phyloP scores from a whole-genome alignment of 108 stramenopile genomes.

The Conticribra weissflogii region DNA sequence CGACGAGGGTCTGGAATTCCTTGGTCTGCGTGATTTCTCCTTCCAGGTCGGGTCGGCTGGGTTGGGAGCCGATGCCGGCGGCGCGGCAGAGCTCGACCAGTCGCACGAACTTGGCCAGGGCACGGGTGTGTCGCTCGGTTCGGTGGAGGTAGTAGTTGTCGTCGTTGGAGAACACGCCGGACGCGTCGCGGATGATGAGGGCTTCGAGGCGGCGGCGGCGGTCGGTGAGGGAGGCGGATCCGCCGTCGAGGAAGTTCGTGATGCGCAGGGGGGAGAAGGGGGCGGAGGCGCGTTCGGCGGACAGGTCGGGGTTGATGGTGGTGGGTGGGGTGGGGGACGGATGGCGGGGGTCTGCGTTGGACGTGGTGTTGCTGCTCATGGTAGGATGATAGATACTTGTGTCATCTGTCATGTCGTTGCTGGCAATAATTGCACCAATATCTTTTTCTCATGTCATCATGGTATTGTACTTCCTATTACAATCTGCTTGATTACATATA shows the following conservation, averaged over 20 bases:
- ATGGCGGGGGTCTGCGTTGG: constrained; percentile 14
- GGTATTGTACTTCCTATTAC: too few relatives aligned
- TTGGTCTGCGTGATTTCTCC: constrained; percentile 60
- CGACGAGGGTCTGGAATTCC: constrained; percentile 66
- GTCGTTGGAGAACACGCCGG: constrained; percentile 72
- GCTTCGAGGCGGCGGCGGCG: constrained; percentile 74
- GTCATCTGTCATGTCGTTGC: too few relatives aligned
- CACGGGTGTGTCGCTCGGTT: constrained; percentile 78
- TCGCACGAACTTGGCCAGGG: constrained; percentile 81
- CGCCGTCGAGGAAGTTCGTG: constrained; percentile 82
- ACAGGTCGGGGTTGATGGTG: constrained; percentile 61
- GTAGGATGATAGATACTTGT: too few relatives aligned
- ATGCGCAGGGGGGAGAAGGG: constrained; percentile 65
- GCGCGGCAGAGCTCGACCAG: constrained; percentile 84
- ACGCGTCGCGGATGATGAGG: constrained; percentile 66
- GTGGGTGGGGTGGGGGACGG: constrained; percentile 8
- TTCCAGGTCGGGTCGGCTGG: constrained; percentile 31
- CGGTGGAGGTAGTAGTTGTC: constrained; percentile 83
- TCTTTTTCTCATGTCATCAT: not conserved
- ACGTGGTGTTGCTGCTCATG: not conserved
- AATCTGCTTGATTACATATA: too few relatives aligned
- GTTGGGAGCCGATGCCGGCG: constrained; percentile 57
- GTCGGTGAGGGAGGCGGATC: constrained; percentile 25
- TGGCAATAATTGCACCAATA: too few relatives aligned
- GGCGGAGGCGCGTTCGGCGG: constrained; percentile 60